Evolutionary conservation across 805 yeast species (phyloP).

Genomic region (Saturnispora silvae): DNA sequence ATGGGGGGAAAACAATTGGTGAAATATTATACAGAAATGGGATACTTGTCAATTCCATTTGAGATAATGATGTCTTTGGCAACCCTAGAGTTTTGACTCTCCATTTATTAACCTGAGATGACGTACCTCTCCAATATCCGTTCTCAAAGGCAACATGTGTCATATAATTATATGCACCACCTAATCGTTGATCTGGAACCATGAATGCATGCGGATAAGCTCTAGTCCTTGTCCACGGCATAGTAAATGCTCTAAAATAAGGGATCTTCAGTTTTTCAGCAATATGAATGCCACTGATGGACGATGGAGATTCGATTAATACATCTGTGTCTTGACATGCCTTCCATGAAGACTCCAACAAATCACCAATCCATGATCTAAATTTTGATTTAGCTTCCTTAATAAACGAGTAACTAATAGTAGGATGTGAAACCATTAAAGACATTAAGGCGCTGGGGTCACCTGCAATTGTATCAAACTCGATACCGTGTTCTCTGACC

Average conservation of each 20-base stretch:
- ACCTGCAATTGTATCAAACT: constrained; percentile 73
- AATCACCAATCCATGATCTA: constrained; percentile 71
- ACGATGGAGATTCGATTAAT: constrained; percentile 89
- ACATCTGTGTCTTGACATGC: constrained; percentile 81
- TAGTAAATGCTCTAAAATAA: constrained; percentile 88
- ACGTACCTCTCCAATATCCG: constrained; percentile 86
- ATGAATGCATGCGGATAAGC: constrained; percentile 96
- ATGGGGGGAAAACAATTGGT: constrained; percentile 82
- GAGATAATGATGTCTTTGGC: constrained; percentile 57
- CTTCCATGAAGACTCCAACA: constrained; percentile 66
- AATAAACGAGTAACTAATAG: constrained; percentile 71
- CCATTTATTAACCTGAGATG: constrained; percentile 84
- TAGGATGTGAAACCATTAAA: constrained; percentile 84
- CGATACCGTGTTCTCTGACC: constrained; percentile 57
- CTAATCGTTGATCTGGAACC: constrained; percentile 86
- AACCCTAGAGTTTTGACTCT: constrained; percentile 56
- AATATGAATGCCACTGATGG: constrained; percentile 91
- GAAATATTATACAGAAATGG: constrained; percentile 88
- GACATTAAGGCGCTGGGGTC: constrained; percentile 89
- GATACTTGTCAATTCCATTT: constrained; percentile 63
- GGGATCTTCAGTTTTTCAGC: constrained; percentile 89
- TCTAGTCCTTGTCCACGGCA: constrained; percentile 97
- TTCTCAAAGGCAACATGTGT: constrained; percentile 91
- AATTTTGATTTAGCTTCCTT: constrained; percentile 76
- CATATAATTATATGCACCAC: constrained; percentile 85